Evolutionary conservation across 306 rosid genomes (phyloP).

Genomic region (Cucumis cinereus): DNA sequence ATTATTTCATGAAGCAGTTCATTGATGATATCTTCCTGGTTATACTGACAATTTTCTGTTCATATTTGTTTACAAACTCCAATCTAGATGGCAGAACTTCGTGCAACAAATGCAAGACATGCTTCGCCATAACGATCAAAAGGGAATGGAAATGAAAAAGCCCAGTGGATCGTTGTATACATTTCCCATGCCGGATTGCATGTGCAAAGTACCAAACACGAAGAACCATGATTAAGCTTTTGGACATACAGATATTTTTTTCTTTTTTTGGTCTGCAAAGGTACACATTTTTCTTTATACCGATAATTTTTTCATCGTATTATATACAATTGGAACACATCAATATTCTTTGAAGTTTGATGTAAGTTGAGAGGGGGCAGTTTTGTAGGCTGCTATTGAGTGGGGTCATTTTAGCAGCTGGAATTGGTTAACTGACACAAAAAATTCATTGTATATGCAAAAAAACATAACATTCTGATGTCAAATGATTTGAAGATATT

Average conservation of each 20-base stretch:
- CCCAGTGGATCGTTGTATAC: slow-evolving; percentile 59
- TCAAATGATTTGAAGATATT: slow-evolving; percentile 6
- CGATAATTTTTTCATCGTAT: slow-evolving; percentile 26
- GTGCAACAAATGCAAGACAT: slow-evolving; percentile 59
- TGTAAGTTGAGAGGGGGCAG: slow-evolving; percentile 4
- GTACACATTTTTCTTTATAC: slow-evolving; percentile 22
- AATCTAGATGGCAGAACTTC: slow-evolving; percentile 61
- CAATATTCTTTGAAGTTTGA: slow-evolving; percentile 16
- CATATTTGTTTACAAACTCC: not conserved
- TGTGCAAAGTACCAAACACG: slow-evolving; percentile 53
- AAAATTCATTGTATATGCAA: slow-evolving; percentile 25
- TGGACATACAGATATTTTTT: not conserved
- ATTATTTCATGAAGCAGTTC: not conserved
- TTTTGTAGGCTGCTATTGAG: slow-evolving; percentile 5
- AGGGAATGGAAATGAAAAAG: slow-evolving; percentile 69
- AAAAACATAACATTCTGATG: not conserved
- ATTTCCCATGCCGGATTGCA: slow-evolving; percentile 97
- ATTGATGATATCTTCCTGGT: not conserved
- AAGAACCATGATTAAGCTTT: slow-evolving; percentile 10
- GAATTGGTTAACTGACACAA: slow-evolving; percentile 6
- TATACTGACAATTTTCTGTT: not conserved
- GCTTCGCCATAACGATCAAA: slow-evolving; percentile 71
- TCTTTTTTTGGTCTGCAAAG: slow-evolving; percentile 1
- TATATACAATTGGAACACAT: slow-evolving; percentile 8
- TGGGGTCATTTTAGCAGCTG: slow-evolving; percentile 6